A percentile compares a stretch with the other conserved stretches of the same genome.
Conservation (phyloP, 768 basidiomycete species). For the Collybia sp. region DNA sequence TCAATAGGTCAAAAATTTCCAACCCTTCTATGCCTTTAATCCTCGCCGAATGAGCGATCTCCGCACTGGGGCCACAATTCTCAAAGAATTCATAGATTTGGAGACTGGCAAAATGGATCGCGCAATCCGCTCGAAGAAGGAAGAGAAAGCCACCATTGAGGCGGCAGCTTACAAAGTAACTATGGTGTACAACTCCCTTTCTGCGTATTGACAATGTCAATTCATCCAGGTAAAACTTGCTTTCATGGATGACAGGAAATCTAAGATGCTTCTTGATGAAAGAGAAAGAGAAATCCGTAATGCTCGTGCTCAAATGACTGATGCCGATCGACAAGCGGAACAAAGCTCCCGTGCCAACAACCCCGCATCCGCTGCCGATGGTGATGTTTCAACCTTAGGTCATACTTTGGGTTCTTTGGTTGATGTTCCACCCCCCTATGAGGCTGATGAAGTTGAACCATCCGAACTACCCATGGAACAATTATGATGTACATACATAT, state of each 20-base stretch:
- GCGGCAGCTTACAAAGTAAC: conserved; percentile 52
- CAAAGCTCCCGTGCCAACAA: neutral
- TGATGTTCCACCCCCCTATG: conserved; percentile 16
- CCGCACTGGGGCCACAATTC: conserved; percentile 56
- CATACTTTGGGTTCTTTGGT: conserved; percentile 20
- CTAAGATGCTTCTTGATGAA: conserved; percentile 48
- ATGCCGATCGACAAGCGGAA: conserved; percentile 10
- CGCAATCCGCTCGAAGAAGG: conserved; percentile 39
- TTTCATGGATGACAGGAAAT: conserved; percentile 73
- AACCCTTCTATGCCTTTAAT: conserved; percentile 69
- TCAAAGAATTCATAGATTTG: conserved; percentile 56
- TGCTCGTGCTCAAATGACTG: conserved; percentile 27
- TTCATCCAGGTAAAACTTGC: conserved; percentile 65
- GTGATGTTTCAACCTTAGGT: conserved; percentile 33
- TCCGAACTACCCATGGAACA: too few species aligned
- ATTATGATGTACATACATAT: too few species aligned
- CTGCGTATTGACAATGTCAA: neutral
- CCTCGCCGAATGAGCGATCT: conserved; percentile 48
- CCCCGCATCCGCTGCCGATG: conserved; percentile 11
- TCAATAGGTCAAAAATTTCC: conserved; percentile 60
- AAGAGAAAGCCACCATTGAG: conserved; percentile 55
- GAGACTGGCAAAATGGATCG: conserved; percentile 48
- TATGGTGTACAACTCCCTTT: neutral
- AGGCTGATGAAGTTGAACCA: conserved; percentile 4
- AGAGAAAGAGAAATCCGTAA: conserved; percentile 50